phyloP scores from a whole-genome alignment of 345 rosid genomes.

The Geranium rotundifolium region DNA sequence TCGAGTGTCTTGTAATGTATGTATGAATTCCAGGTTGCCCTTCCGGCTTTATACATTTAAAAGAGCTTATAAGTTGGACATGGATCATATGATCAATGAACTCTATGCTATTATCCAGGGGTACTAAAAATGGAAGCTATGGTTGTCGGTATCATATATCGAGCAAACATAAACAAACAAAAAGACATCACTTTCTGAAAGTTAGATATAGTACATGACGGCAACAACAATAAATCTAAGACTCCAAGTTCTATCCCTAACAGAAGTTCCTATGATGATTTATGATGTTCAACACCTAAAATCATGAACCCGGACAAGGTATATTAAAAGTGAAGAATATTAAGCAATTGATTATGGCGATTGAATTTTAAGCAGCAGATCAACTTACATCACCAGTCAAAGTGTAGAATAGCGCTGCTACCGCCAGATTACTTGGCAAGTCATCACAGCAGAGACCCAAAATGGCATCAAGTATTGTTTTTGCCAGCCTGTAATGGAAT shows the following conservation, averaged over 20 bases:
- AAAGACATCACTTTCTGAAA: background rate
- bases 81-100: too few relatives aligned
- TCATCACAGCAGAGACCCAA: constrained; percentile 78
- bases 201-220: too few relatives aligned
- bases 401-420: constrained; percentile 60
- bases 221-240: too few relatives aligned
- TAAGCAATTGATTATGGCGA: too few relatives aligned
- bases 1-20: too few relatives aligned
- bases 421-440: constrained; percentile 68
- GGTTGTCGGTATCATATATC: background rate
- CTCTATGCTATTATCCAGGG: background rate
- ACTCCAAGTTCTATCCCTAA: background rate
- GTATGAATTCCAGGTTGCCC: too few relatives aligned
- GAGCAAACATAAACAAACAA: background rate
- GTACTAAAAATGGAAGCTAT: background rate
- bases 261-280: background rate
- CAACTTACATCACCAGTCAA: constrained; percentile 73
- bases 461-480: constrained; percentile 66
- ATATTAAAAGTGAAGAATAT: background rate
- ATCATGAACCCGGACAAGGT: background rate
- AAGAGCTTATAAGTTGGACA: too few relatives aligned
- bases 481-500: constrained; percentile 50
- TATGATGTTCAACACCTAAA: background rate
- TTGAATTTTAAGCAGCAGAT: background rate
- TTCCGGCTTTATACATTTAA: too few relatives aligned